Evolutionary conservation across 2,329 filamentous ascomycete species (phyloP).

Genomic region (Penicillium verrucosum): DNA sequence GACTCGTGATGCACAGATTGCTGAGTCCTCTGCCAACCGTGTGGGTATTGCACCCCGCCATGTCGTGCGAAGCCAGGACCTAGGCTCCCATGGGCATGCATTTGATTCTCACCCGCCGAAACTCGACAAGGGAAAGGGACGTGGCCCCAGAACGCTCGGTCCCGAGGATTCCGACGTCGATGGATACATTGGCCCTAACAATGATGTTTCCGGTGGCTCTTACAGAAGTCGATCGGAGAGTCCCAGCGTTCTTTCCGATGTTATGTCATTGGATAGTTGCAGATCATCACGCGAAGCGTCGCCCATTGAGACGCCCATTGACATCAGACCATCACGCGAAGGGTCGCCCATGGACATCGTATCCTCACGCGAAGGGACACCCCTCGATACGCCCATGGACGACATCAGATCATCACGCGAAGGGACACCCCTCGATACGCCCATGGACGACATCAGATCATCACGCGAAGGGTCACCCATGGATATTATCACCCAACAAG

Average conservation of each 20-base stretch:
- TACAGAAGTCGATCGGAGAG: not conserved
- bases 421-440: too few species aligned
- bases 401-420: not conserved
- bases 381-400: too few species aligned
- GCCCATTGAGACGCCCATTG: too few species aligned
- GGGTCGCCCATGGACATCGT: too few species aligned
- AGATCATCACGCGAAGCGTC: not conserved
- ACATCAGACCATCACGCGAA: too few species aligned
- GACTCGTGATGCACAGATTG: not conserved
- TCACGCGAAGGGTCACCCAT: not conserved
- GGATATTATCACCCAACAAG: not conserved
- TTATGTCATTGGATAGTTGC: not conserved
- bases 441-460: not conserved
- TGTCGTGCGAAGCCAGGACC: not conserved
- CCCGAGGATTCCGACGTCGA: not conserved
- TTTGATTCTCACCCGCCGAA: not conserved
- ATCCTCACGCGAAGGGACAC: too few species aligned
- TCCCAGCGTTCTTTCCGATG: not conserved
- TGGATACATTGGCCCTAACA: too few species aligned
- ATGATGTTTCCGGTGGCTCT: not conserved
- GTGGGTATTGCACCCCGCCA: not conserved
- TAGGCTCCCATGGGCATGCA: not conserved
- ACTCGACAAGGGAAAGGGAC: not conserved
- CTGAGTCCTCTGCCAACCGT: not conserved
- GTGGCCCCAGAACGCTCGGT: not conserved